Conservation (phyloP, 352 stramenopile genomes). For the Phytopythium boreale region DNA sequence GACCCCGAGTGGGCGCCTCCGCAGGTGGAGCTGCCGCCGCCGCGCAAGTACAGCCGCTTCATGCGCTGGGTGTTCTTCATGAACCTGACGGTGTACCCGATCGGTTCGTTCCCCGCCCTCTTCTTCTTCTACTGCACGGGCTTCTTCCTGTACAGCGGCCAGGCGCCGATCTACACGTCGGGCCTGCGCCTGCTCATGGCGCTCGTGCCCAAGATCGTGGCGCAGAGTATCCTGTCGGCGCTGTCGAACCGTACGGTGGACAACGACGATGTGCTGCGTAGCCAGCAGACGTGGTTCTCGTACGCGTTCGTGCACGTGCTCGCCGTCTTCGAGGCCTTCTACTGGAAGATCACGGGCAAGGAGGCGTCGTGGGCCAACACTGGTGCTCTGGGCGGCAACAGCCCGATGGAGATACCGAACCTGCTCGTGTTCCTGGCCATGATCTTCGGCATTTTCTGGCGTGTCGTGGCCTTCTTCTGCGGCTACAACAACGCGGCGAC, state of each 20-base stretch:
- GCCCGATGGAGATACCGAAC: constrained; percentile 67
- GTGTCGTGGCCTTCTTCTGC: constrained; percentile 59
- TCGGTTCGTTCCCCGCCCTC: constrained; percentile 67
- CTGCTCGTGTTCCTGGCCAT: constrained; percentile 63
- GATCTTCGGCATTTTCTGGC: constrained; percentile 64
- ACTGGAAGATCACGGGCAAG: constrained; percentile 78
- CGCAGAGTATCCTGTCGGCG: constrained; percentile 62
- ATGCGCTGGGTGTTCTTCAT: constrained; percentile 84
- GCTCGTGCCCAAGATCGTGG: constrained; percentile 70
- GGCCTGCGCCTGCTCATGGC: constrained; percentile 64
- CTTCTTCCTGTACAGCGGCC: constrained; percentile 74
- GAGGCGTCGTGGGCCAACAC: constrained; percentile 69
- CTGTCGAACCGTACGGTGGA: constrained; percentile 71
- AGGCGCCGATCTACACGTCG: constrained; percentile 69
- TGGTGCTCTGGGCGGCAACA: constrained; percentile 56
- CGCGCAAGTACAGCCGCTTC: constrained; percentile 72
- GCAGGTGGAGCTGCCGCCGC: constrained; percentile 41
- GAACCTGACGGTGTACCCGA: constrained; percentile 74
- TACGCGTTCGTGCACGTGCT: constrained; percentile 74
- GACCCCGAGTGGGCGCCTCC: constrained; percentile 56
- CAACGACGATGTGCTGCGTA: constrained; percentile 70
- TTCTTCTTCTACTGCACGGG: constrained; percentile 79
- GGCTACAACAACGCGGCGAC: constrained; percentile 70
- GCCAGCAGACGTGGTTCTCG: constrained; percentile 77
- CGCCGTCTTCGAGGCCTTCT: constrained; percentile 68